These are phyloP conservation scores for Leucocoprinus birnbaumii DNA, from an alignment of 768 basidiomycete species.

Conservation along the genomic window DNA sequence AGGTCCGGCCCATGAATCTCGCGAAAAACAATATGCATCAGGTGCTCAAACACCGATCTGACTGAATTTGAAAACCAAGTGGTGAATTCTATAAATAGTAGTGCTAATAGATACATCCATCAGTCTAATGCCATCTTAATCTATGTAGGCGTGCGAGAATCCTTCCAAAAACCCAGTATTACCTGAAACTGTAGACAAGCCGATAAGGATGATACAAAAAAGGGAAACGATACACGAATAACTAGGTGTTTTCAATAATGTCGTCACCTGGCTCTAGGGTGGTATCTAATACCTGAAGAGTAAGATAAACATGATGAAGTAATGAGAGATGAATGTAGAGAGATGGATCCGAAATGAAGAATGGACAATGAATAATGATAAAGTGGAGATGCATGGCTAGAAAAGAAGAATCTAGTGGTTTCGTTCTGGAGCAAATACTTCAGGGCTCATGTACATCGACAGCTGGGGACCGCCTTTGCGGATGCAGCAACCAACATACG, in stretches of 20 bases:
- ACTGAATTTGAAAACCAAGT: not conserved
- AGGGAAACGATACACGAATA: not conserved
- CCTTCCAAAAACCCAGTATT: not conserved
- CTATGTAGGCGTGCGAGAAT: not conserved
- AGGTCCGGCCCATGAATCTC: too few relatives aligned
- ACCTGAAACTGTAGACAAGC: not conserved
- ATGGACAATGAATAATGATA: too few relatives aligned
- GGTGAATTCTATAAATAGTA: not conserved
- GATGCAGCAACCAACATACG: constrained; percentile 17
- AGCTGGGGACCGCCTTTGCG: constrained; percentile 16
- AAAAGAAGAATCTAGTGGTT: not conserved
- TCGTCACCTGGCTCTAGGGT: not conserved
- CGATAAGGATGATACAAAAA: not conserved
- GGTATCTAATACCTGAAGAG: not conserved
- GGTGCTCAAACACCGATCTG: not conserved
- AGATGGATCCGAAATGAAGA: not conserved
- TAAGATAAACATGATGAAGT: not conserved
- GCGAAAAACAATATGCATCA: too few relatives aligned
- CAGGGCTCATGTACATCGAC: constrained; percentile 18
- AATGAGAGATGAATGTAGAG: not conserved
- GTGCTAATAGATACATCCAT: not conserved
- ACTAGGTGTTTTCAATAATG: not conserved
- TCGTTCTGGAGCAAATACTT: constrained; percentile 15
- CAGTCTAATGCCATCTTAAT: not conserved
- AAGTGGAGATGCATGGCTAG: too few relatives aligned